Percentiles rank a stretch among this genome's conserved stretches.
phyloP scores from a whole-genome alignment of 2,329 filamentous ascomycete genomes.

The Clonostachys byssicola region DNA sequence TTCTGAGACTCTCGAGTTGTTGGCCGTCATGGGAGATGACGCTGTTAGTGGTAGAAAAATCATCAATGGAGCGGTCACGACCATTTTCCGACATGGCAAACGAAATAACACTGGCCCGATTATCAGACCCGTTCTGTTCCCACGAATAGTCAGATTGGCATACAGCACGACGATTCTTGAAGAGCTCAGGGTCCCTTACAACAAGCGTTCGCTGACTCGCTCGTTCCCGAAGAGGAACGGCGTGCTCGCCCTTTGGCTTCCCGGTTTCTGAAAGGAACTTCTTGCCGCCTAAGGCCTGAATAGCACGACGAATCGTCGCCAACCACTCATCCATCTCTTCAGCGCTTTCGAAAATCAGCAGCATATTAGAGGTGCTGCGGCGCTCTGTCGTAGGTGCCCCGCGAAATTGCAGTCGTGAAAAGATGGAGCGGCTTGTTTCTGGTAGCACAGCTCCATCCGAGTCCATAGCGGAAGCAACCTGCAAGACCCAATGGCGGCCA shows the following conservation, averaged over 20 bases:
- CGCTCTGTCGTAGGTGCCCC: conserved; percentile 10
- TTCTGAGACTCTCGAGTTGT: conserved; percentile 52
- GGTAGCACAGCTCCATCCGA: conserved; percentile 43
- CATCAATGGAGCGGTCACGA: conserved; percentile 42
- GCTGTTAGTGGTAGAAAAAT: conserved; percentile 54
- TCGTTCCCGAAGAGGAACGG: conserved; percentile 25
- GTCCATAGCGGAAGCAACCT: conserved; percentile 65
- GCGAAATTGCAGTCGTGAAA: conserved; percentile 15
- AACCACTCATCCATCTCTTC: conserved; percentile 78
- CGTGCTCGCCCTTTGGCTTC: conserved; percentile 36
- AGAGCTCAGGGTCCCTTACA: conserved; percentile 41
- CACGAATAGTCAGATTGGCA: conserved; percentile 1
- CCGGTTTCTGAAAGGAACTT: conserved; percentile 58
- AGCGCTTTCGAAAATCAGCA: conserved; percentile 69
- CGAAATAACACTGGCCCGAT: conserved; percentile 7
- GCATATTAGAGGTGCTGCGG: conserved; percentile 44
- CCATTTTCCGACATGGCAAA: conserved; percentile 11
- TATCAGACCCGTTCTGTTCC: neutral
- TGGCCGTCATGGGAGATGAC: conserved; percentile 54
- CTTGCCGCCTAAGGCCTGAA: conserved; percentile 66
- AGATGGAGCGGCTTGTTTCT: conserved; percentile 26
- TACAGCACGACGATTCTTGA: conserved; percentile 14
- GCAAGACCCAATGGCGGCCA: conserved; percentile 75
- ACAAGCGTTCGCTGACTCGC: conserved; percentile 41
- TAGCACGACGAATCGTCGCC: conserved; percentile 61